phyloP scores from a whole-genome alignment of 257 asterid species.

The Rauvolfia tetraphylla region DNA sequence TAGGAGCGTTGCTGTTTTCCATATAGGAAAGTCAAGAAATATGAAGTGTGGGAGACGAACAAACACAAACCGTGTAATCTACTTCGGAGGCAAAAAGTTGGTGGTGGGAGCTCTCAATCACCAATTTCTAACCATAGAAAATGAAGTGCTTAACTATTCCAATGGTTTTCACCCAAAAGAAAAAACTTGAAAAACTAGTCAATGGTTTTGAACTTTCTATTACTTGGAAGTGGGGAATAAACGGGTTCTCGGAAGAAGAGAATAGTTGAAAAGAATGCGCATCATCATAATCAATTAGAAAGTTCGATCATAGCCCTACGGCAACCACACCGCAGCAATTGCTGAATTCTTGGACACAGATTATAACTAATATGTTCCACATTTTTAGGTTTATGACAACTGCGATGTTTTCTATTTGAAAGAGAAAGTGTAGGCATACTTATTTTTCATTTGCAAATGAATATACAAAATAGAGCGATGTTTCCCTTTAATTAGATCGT shows the following conservation, averaged over 20 bases:
- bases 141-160: neutral
- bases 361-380: neutral
- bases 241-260: no score
- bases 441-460: no score
- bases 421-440: no score
- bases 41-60: neutral
- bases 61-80: neutral
- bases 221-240: no score
- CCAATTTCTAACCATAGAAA: neutral
- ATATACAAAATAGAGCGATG: no score
- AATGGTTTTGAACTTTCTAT: no score
- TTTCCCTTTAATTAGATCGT: no score
- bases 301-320: neutral
- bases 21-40: neutral
- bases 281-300: neutral
- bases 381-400: neutral
- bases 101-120: neutral
- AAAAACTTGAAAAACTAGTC: no score
- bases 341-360: neutral
- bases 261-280: neutral
- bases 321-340: conserved; percentile 3
- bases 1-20: neutral
- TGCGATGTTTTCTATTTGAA: no score
- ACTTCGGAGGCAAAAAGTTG: neutral
- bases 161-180: no score